A percentile compares a stretch with the other conserved stretches of the same genome.
phyloP scores from a whole-genome alignment of 352 stramenopile species.

The Peronosclerospora sorghi region DNA sequence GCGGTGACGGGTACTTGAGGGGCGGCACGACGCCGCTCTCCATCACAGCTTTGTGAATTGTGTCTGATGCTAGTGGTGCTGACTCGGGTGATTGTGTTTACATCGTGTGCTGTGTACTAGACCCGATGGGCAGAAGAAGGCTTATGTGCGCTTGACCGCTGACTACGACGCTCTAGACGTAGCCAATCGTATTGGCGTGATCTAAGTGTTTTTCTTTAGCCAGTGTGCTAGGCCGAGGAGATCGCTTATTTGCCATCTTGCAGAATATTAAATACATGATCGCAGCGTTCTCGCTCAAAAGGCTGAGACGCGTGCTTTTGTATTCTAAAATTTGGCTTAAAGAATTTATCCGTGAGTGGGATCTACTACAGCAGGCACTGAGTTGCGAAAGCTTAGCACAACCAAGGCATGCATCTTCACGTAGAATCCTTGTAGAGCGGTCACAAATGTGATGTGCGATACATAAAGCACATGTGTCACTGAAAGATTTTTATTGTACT shows the following conservation, averaged over 20 bases:
- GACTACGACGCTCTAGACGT: slow-evolving; percentile 99
- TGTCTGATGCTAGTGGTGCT: too few relatives aligned
- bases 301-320: too few relatives aligned
- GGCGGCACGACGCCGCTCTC: slow-evolving; percentile 10
- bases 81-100: background rate
- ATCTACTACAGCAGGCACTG: too few relatives aligned
- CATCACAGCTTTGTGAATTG: slow-evolving; percentile 1
- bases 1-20: slow-evolving; percentile 12
- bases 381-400: too few relatives aligned
- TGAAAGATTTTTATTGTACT: slow-evolving; percentile 85
- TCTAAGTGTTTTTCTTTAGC: slow-evolving; percentile 88
- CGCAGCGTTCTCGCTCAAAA: too few relatives aligned
- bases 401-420: slow-evolving; percentile 1
- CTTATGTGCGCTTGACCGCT: slow-evolving; percentile 96
- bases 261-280: too few relatives aligned
- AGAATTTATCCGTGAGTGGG: too few relatives aligned
- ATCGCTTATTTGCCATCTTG: slow-evolving; percentile 45
- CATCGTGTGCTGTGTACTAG: slow-evolving; percentile 32
- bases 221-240: too few relatives aligned
- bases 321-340: too few relatives aligned
- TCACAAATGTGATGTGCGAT: slow-evolving; percentile 5
- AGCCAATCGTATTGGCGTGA: slow-evolving; percentile 99
- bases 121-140: slow-evolving; percentile 99
- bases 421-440: slow-evolving; percentile 2
- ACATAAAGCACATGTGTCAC: slow-evolving; percentile 18